These are phyloP conservation scores for Arachis hypogaea DNA, from an alignment of 306 rosid genomes.

Conservation along the genomic window DNA sequence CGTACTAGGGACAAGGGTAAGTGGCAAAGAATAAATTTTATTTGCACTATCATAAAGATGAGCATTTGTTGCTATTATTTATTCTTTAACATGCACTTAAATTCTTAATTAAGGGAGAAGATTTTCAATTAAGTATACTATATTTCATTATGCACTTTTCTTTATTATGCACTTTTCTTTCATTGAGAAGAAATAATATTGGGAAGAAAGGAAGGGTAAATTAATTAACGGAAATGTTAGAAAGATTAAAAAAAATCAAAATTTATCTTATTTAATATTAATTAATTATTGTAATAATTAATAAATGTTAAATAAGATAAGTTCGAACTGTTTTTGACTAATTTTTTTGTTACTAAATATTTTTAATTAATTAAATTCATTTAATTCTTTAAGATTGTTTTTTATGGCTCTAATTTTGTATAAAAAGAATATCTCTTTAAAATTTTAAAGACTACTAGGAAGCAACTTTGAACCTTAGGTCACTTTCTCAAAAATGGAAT, in stretches of 20 bases:
- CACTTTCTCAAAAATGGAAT: constrained; percentile 37
- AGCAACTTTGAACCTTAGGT: constrained; percentile 24
- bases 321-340: too few species aligned
- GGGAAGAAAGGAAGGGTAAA: background rate
- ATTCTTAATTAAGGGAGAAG: background rate
- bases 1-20: background rate
- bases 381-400: too few species aligned
- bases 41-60: background rate
- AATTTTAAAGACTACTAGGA: constrained; percentile 14
- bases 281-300: too few species aligned
- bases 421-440: background rate
- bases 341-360: too few species aligned
- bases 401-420: too few species aligned
- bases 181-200: background rate
- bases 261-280: too few species aligned
- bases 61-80: constrained; percentile 3
- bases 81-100: background rate
- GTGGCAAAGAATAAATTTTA: constrained; percentile 1
- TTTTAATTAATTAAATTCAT: too few species aligned
- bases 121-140: background rate
- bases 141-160: background rate
- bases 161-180: background rate
- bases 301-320: too few species aligned
- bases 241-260: too few species aligned
- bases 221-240: background rate